phyloP scores from a whole-genome alignment of 352 stramenopile genomes.

The Blastocystis sp. region DNA sequence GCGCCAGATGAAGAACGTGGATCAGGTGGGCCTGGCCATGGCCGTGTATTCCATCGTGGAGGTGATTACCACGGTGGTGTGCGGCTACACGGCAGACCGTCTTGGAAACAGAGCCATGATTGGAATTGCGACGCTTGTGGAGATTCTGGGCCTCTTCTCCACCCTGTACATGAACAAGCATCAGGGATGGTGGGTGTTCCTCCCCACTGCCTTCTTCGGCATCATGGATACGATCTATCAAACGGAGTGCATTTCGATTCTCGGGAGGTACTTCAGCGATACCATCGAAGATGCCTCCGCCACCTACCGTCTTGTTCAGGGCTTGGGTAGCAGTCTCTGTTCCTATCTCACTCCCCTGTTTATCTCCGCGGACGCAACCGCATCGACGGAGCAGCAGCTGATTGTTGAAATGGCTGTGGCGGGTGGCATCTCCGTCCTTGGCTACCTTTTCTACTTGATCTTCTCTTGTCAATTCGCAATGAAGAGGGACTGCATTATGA shows the following conservation, averaged over 20 bases:
- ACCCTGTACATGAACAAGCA: slow-evolving; percentile 24
- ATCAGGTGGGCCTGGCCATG: slow-evolving; percentile 19
- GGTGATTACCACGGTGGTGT: background rate
- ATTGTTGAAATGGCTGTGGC: slow-evolving; percentile 31
- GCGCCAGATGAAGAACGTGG: slow-evolving; percentile 2
- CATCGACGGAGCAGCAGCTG: background rate
- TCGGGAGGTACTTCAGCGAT: background rate
- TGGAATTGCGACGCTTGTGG: background rate
- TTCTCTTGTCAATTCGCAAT: slow-evolving; percentile 3
- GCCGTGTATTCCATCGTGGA: slow-evolving; percentile 22
- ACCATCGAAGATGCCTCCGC: slow-evolving; percentile 16
- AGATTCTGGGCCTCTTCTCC: background rate
- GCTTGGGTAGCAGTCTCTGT: slow-evolving; percentile 8
- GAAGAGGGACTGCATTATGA: background rate
- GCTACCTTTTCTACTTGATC: background rate
- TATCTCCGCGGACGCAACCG: slow-evolving; percentile 2
- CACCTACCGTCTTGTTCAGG: slow-evolving; percentile 20
- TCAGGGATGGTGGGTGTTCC: slow-evolving; percentile 2
- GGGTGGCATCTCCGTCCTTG: background rate
- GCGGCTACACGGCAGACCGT: background rate
- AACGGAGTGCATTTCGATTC: slow-evolving; percentile 38
- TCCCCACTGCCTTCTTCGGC: slow-evolving; percentile 5
- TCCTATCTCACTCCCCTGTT: slow-evolving; percentile 25
- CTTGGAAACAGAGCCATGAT: background rate
- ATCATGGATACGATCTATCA: slow-evolving; percentile 50